A percentile compares a stretch with the other conserved stretches of the same genome.
Conservation (phyloP, 2,329 filamentous ascomycete genomes). For the Tolypocladium ovalisporum region DNA sequence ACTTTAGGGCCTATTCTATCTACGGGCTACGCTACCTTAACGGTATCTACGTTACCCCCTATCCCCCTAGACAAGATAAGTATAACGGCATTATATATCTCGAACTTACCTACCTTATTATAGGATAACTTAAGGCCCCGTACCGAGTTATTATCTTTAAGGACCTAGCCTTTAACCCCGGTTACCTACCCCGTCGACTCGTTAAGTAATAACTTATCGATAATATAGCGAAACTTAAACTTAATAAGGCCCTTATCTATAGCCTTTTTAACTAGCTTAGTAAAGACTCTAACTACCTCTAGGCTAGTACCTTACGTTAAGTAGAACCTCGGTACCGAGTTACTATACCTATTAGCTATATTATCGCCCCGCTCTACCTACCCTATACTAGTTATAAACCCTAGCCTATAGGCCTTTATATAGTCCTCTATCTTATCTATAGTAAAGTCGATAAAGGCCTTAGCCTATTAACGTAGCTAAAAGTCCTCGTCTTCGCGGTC, state of each 20-base stretch:
- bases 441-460: constrained; percentile 53
- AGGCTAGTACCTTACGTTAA: constrained; percentile 51
- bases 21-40: constrained; percentile 46
- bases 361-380: constrained; percentile 53
- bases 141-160: constrained; percentile 36
- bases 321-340: constrained; percentile 53
- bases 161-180: constrained; percentile 41
- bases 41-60: constrained; percentile 49
- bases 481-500: constrained; percentile 44
- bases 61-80: constrained; percentile 48
- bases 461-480: constrained; percentile 52
- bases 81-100: constrained; percentile 40
- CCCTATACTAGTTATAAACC: constrained; percentile 42
- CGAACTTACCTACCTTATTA: constrained; percentile 37
- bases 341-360: constrained; percentile 45
- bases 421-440: constrained; percentile 47
- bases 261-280: constrained; percentile 41
- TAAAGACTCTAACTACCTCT: constrained; percentile 47
- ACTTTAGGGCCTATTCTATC: constrained; percentile 45
- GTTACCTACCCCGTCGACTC: constrained; percentile 35
- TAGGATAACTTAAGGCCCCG: constrained; percentile 42
- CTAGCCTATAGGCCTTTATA: constrained; percentile 39
- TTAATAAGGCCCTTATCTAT: constrained; percentile 40
- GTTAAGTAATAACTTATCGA: constrained; percentile 46
- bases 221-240: constrained; percentile 45